Conservation (phyloP, 2,329 filamentous ascomycete genomes). For the Emmonsia crescens region DNA sequence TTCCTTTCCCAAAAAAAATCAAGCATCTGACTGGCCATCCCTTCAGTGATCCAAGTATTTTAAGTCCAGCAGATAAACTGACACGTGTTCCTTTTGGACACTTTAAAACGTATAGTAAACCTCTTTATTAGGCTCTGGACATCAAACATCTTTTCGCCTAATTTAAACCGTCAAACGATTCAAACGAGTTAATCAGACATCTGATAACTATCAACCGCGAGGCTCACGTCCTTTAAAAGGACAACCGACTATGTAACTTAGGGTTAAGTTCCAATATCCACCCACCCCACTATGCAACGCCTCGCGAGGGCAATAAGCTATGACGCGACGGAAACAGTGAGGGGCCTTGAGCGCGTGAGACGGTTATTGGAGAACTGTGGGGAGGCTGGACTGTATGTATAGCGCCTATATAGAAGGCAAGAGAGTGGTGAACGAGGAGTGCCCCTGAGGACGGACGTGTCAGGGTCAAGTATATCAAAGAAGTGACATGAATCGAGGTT, state of each 20-base stretch:
- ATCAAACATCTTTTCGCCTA: constrained; percentile 26
- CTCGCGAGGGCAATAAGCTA: constrained; percentile 34
- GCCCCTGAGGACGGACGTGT: constrained; percentile 7
- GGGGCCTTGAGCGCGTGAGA: constrained; percentile 45
- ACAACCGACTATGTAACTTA: constrained; percentile 64
- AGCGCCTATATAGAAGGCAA: constrained; percentile 22
- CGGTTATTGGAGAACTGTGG: constrained; percentile 65
- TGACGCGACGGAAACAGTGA: constrained; percentile 50
- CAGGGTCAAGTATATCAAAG: neutral
- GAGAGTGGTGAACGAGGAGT: constrained; percentile 26
- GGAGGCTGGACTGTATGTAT: constrained; percentile 48
- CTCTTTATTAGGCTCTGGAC: constrained; percentile 40
- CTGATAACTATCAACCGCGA: constrained; percentile 63
- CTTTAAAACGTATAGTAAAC: constrained; percentile 37
- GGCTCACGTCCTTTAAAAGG: constrained; percentile 36
- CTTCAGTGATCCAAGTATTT: constrained; percentile 51
- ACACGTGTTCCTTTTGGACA: constrained; percentile 33
- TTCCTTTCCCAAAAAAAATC: constrained; percentile 16
- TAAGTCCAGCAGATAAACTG: constrained; percentile 44
- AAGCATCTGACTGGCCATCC: constrained; percentile 44
- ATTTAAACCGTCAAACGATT: constrained; percentile 22
- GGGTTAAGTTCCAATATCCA: constrained; percentile 89
- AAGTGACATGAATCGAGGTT: neutral
- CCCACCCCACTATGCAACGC: constrained; percentile 44
- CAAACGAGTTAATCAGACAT: constrained; percentile 52